Conservation (phyloP, 805 yeast species). For the Barnettozyma wickerhamii region DNA sequence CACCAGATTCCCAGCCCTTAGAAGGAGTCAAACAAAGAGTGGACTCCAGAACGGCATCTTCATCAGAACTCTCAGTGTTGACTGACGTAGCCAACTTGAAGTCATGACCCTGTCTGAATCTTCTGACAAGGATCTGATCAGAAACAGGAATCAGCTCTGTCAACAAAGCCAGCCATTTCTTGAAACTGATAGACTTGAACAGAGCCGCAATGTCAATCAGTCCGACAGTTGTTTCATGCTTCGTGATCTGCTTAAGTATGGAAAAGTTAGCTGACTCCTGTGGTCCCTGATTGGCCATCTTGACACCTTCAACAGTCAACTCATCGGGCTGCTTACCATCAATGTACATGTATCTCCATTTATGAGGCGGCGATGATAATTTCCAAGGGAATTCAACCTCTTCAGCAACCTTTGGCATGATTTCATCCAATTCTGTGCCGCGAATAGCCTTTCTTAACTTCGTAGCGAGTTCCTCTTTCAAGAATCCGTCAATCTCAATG, state of each 20-base stretch:
- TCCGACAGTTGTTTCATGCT: conserved; percentile 30
- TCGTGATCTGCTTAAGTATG: conserved; percentile 22
- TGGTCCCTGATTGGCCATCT: conserved; percentile 32
- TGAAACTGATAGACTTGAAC: conserved; percentile 57
- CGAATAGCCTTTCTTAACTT: conserved; percentile 45
- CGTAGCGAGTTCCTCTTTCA: conserved; percentile 51
- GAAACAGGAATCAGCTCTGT: conserved; percentile 60
- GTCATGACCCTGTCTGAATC: conserved; percentile 94
- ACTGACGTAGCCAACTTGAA: conserved; percentile 81
- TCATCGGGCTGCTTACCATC: conserved; percentile 51
- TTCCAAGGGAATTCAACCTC: conserved; percentile 79
- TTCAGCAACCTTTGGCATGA: conserved; percentile 50
- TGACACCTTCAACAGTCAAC: conserved; percentile 27
- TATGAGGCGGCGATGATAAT: conserved; percentile 89
- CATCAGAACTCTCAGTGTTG: conserved; percentile 28
- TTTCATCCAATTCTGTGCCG: conserved; percentile 53
- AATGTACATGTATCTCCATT: conserved; percentile 79
- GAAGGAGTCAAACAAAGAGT: conserved; percentile 80
- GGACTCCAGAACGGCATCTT: conserved; percentile 61
- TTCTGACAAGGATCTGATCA: conserved; percentile 67
- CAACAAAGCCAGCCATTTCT: conserved; percentile 60
- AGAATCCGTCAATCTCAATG: conserved; percentile 59
- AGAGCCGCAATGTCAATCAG: conserved; percentile 54
- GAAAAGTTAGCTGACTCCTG: conserved; percentile 57
- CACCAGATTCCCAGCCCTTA: conserved; percentile 83